phyloP scores from a whole-genome alignment of 2,329 filamentous ascomycete species.

The Fusarium clavum region DNA sequence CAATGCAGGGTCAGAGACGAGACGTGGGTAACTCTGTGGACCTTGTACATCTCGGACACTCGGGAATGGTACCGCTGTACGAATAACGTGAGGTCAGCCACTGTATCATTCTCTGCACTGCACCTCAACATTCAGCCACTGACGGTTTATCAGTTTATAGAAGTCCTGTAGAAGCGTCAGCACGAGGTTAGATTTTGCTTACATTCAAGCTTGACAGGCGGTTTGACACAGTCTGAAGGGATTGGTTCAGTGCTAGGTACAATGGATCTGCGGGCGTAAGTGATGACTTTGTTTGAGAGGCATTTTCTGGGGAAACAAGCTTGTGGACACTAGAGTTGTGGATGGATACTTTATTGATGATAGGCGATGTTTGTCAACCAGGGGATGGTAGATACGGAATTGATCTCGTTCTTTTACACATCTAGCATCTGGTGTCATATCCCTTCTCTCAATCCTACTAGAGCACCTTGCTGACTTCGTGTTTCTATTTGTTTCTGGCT shows the following conservation, averaged over 20 bases:
- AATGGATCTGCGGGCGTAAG: conserved; percentile 18
- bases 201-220: conserved; percentile 16
- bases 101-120: not conserved
- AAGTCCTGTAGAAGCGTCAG: conserved; percentile 21
- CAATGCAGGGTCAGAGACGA: not conserved
- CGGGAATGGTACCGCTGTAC: not conserved
- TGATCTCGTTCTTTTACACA: not conserved
- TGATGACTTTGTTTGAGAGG: conserved; percentile 12
- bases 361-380: not conserved
- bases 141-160: conserved; percentile 14
- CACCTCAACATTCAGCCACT: not conserved
- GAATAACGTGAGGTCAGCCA: not conserved
- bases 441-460: not conserved
- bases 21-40: not conserved
- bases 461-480: not conserved
- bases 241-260: not conserved
- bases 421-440: not conserved
- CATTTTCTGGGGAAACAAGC: conserved; percentile 35
- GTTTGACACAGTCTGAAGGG: not conserved
- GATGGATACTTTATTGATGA: conserved; percentile 20
- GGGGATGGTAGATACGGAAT: not conserved
- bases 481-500: not conserved
- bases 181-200: conserved; percentile 1
- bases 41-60: conserved; percentile 5
- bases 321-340: conserved; percentile 16